phyloP scores from a whole-genome alignment of 768 basidiomycete species.

The Kwoniella sp. region DNA sequence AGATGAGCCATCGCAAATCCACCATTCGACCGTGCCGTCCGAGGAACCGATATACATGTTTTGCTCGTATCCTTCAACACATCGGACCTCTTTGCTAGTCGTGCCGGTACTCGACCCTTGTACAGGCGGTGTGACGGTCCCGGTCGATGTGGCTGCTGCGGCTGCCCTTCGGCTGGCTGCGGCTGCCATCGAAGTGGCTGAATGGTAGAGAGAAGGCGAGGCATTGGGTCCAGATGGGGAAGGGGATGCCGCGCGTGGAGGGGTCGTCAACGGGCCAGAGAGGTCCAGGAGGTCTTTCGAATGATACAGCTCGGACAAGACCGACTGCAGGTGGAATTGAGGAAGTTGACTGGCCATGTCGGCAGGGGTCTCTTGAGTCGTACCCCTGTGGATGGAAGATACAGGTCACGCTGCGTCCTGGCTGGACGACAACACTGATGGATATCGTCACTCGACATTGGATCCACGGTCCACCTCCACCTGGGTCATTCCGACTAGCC shows the following conservation, averaged over 20 bases:
- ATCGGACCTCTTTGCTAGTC: conserved; percentile 21
- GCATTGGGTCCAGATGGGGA: conserved; percentile 2
- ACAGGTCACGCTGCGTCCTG: no score
- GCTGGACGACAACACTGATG: no score
- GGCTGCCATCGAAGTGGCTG: conserved; percentile 38
- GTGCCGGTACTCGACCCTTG: no score
- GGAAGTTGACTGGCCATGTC: no score
- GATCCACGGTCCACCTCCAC: no score
- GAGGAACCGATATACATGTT: conserved; percentile 84
- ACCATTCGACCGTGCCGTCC: conserved; percentile 78
- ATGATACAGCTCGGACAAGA: conserved; percentile 34
- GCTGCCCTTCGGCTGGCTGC: conserved; percentile 39
- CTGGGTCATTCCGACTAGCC: no score
- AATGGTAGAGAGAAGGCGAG: conserved; percentile 33
- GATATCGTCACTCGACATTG: no score
- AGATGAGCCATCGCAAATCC: conserved; percentile 58
- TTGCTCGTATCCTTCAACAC: conserved; percentile 49
- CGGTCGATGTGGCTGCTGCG: conserved; percentile 23
- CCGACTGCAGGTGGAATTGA: conserved; percentile 33
- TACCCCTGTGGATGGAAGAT: no score
- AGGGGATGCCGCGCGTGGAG: not conserved
- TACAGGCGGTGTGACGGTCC: no score
- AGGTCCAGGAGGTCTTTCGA: conserved; percentile 40
- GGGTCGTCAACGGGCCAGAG: conserved; percentile 20
- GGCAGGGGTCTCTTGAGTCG: no score